These are phyloP conservation scores for Hibiscus trionum DNA, from an alignment of 345 rosid genomes.

Conservation along the genomic window DNA sequence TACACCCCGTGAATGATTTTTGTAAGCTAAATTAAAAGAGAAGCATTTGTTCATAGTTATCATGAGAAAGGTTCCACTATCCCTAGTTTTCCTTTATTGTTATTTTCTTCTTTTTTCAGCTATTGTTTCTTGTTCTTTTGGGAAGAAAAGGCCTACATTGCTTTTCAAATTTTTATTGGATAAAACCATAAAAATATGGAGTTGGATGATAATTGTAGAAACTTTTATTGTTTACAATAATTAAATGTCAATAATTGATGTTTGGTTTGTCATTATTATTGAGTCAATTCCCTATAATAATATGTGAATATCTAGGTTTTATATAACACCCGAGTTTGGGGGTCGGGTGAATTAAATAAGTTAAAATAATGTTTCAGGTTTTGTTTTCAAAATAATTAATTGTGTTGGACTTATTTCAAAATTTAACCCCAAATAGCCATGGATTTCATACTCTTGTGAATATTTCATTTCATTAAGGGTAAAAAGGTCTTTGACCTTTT, in stretches of 20 bases:
- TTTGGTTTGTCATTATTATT: neutral
- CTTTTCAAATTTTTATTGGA: slow-evolving; percentile 3
- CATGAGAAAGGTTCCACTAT: neutral
- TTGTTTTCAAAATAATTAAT: too few species aligned
- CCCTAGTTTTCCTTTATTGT: neutral
- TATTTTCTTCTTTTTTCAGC: neutral
- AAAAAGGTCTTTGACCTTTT: too few species aligned
- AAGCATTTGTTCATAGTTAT: neutral
- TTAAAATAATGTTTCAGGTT: too few species aligned
- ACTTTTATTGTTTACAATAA: neutral
- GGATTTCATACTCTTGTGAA: too few species aligned
- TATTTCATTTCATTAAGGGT: too few species aligned
- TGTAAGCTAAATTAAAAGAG: too few species aligned
- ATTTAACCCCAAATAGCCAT: too few species aligned
- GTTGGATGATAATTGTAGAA: neutral
- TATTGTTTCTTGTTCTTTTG: neutral
- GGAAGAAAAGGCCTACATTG: neutral
- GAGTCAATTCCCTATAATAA: neutral
- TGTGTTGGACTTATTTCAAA: too few species aligned
- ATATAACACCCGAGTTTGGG: too few species aligned
- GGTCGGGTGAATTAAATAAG: too few species aligned
- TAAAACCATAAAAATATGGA: neutral
- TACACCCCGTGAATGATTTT: too few species aligned
- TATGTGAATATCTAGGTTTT: too few species aligned
- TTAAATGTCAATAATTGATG: neutral